Conservation (phyloP, 1,139 yeast species). For the Candida sp. region DNA sequence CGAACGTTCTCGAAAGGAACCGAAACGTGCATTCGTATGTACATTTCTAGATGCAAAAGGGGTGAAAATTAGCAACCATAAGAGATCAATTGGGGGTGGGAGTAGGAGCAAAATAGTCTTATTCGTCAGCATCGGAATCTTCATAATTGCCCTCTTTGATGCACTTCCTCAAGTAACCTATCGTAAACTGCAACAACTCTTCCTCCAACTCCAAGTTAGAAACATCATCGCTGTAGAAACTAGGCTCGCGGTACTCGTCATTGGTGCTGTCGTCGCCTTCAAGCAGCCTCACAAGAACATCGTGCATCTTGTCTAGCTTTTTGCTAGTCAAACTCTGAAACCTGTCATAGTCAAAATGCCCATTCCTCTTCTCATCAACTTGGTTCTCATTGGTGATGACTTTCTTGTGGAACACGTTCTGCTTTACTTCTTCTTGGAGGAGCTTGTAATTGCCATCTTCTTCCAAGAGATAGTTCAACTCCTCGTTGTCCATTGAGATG, state of each 20-base stretch:
- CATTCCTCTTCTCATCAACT: conserved; percentile 3
- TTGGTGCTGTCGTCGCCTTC: conserved; percentile 15
- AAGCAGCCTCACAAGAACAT: conserved; percentile 15
- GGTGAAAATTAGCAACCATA: neutral
- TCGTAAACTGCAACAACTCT: conserved; percentile 33
- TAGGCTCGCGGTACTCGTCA: conserved; percentile 13
- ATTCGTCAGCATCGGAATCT: neutral
- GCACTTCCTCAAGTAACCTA: conserved; percentile 33
- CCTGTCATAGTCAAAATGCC: conserved; percentile 26
- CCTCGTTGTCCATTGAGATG: conserved; percentile 47
- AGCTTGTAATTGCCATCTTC: conserved; percentile 38
- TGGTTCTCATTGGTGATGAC: neutral
- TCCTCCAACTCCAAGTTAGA: conserved; percentile 16
- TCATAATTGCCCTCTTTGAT: conserved; percentile 23
- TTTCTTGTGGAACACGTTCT: conserved; percentile 4
- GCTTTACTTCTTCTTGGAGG: conserved; percentile 28
- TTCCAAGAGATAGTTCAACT: conserved; percentile 34
- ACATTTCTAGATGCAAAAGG: no score
- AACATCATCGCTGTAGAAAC: conserved; percentile 14
- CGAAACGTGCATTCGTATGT: no score
- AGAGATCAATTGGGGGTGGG: neutral
- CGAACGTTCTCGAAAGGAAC: no score
- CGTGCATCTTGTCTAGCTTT: conserved; percentile 29
- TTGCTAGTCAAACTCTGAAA: conserved; percentile 26
- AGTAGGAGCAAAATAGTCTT: neutral